phyloP scores from a whole-genome alignment of 2,329 filamentous ascomycete genomes.

The Ophiostoma triangulosporum region DNA sequence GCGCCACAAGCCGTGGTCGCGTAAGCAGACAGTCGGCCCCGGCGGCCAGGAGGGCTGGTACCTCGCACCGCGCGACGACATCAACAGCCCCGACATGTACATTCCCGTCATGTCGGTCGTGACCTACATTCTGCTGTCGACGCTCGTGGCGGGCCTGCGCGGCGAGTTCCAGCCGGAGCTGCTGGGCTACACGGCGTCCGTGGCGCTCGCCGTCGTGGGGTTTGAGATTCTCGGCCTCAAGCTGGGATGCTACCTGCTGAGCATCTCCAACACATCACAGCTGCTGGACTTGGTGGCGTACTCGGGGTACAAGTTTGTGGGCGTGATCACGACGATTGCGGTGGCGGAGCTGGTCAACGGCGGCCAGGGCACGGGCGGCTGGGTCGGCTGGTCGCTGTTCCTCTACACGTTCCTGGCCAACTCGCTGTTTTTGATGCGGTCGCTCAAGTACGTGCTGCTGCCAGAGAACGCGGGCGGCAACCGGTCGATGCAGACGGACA shows the following conservation, averaged over 20 bases:
- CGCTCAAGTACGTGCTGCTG: conserved; percentile 86
- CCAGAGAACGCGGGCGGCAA: conserved; percentile 63
- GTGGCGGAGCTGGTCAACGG: conserved; percentile 65
- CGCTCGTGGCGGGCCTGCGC: conserved; percentile 74
- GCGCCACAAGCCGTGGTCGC: conserved; percentile 94
- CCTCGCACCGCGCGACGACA: conserved; percentile 81
- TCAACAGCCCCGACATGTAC: conserved; percentile 99
- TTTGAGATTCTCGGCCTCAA: conserved; percentile 86
- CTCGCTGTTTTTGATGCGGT: conserved; percentile 88
- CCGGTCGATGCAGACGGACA: conserved; percentile 55
- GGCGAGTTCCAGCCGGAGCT: conserved; percentile 91
- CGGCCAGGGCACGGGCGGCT: conserved; percentile 71
- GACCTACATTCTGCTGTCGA: conserved; percentile 91
- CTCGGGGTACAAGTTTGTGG: conserved; percentile 97
- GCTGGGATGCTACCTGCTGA: conserved; percentile 82
- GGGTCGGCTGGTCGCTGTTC: conserved; percentile 81
- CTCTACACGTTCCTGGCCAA: conserved; percentile 87
- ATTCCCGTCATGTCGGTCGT: conserved; percentile 97
- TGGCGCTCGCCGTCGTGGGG: conserved; percentile 67
- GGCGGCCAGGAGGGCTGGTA: conserved; percentile 64
- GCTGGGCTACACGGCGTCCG: conserved; percentile 75
- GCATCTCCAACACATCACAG: conserved; percentile 87
- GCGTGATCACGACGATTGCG: conserved; percentile 79
- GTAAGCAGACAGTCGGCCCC: conserved; percentile 64
- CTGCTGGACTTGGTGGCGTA: conserved; percentile 90